These are phyloP conservation scores for Aegilops tauschii DNA, from an alignment of 176 grass and related monocot species.

Conservation along the genomic window DNA sequence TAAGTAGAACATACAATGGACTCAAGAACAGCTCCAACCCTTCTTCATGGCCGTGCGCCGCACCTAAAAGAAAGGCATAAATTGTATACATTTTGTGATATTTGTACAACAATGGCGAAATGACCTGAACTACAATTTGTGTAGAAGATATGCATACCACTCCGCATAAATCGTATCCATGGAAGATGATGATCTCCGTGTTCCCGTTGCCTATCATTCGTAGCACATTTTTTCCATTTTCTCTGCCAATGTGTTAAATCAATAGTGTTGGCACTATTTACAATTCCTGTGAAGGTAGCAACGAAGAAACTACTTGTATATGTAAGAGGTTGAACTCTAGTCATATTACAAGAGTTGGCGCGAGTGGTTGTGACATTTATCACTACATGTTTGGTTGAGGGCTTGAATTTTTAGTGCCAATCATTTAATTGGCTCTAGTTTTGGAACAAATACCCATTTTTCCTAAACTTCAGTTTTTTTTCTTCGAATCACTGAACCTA, in stretches of 20 bases:
- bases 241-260: not conserved
- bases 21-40: too few relatives aligned
- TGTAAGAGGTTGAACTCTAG: not conserved
- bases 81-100: too few relatives aligned
- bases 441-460: not conserved
- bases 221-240: not conserved
- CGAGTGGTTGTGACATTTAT: not conserved
- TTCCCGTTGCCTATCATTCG: not conserved
- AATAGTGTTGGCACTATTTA: not conserved
- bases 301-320: not conserved
- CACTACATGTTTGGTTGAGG: conserved; percentile 20
- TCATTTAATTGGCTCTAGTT: not conserved
- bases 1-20: too few relatives aligned
- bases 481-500: too few relatives aligned
- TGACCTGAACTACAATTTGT: too few relatives aligned
- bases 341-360: not conserved
- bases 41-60: too few relatives aligned
- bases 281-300: not conserved
- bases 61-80: too few relatives aligned
- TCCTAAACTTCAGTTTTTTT: too few relatives aligned
- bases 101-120: too few relatives aligned
- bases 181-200: not conserved
- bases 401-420: not conserved
- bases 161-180: not conserved
- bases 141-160: too few relatives aligned